phyloP scores from a whole-genome alignment of 208 protist genomes.

The Trichomonas vaginalis region DNA sequence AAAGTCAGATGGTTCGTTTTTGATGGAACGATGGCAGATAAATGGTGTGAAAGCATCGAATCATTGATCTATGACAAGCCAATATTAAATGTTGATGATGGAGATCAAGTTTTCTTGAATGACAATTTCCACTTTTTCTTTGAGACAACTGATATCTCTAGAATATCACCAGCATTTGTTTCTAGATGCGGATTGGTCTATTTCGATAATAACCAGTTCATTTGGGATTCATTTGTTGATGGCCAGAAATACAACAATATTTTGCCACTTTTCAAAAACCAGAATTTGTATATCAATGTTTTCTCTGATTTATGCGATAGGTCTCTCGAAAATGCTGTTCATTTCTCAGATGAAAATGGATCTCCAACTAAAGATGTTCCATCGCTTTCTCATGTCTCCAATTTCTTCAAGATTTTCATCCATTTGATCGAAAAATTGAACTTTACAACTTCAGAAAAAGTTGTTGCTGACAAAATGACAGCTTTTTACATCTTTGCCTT shows the following conservation, averaged over 20 bases:
- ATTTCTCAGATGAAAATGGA: not conserved
- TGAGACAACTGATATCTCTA: constrained; percentile 81
- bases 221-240: constrained; percentile 43
- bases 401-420: not conserved
- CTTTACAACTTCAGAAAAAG: not conserved
- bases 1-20: constrained; percentile 79
- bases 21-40: constrained; percentile 84
- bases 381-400: not conserved
- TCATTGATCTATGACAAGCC: constrained; percentile 93
- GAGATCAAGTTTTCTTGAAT: constrained; percentile 76
- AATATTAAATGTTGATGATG: constrained; percentile 77
- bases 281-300: not conserved
- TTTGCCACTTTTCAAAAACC: not conserved
- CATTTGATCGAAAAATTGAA: not conserved
- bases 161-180: constrained; percentile 88
- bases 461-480: not conserved
- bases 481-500: constrained; percentile 57
- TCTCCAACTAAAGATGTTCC: not conserved
- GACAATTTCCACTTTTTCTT: constrained; percentile 74
- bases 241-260: not conserved
- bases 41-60: constrained; percentile 98
- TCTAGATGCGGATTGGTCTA: constrained; percentile 93
- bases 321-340: not conserved
- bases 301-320: not conserved
- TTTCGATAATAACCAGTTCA: constrained; percentile 65